These are phyloP conservation scores for Nicotiana otophora DNA, from an alignment of 257 asterid genomes.

Conservation along the genomic window DNA sequence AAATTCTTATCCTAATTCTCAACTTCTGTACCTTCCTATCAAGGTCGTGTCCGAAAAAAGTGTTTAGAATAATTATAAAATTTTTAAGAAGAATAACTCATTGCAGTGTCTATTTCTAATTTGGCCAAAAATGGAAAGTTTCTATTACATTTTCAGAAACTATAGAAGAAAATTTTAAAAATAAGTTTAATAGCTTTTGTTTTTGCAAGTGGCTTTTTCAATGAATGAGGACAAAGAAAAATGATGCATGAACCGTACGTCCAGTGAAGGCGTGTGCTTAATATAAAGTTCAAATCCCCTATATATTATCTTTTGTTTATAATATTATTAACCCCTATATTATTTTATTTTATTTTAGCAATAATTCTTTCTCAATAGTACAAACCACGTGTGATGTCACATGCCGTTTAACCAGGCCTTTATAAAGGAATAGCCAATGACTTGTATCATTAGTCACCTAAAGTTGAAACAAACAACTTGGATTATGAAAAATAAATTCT, in stretches of 20 bases:
- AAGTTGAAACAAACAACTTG: neutral
- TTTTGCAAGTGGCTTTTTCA: neutral
- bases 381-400: slow-evolving; percentile 30
- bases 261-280: neutral
- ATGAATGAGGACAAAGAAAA: neutral
- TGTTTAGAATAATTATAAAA: no score
- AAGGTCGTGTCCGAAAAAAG: no score
- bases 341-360: neutral
- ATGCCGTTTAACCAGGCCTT: slow-evolving; percentile 12
- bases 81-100: neutral
- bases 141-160: neutral
- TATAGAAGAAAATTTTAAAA: no score
- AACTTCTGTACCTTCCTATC: no score
- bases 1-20: no score
- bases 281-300: neutral
- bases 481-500: neutral
- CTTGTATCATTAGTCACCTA: slow-evolving; percentile 7
- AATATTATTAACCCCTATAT: neutral
- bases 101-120: neutral
- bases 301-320: neutral
- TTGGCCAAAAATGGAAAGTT: neutral
- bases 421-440: neutral
- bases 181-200: no score
- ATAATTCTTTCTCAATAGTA: neutral
- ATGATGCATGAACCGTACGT: neutral